phyloP scores from a whole-genome alignment of 1,284 basidiomycete genomes.

The Sporisorium sorghi region DNA sequence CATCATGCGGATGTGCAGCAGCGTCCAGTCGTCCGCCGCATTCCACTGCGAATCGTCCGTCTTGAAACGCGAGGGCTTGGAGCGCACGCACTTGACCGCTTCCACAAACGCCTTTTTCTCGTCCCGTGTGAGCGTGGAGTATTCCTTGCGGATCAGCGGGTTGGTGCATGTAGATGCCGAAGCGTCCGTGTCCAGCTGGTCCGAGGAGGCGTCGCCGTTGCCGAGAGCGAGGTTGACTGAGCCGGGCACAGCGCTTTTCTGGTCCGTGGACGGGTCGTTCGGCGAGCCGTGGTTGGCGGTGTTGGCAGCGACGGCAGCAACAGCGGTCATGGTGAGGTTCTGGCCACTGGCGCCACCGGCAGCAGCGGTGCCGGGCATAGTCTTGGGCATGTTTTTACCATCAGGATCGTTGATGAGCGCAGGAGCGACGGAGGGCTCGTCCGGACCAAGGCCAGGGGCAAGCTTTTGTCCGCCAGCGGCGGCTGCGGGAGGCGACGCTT shows the following conservation, averaged over 20 bases:
- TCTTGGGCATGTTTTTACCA: conserved; percentile 15
- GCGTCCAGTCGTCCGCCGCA: conserved; percentile 35
- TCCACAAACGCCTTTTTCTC: conserved; percentile 25
- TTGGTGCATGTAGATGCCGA: background rate
- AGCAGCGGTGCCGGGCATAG: background rate
- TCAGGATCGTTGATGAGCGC: conserved; percentile 19
- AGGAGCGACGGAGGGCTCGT: conserved; percentile 17
- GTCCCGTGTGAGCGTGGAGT: conserved; percentile 13
- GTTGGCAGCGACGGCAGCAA: background rate
- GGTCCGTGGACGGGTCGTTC: background rate
- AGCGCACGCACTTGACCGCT: conserved; percentile 33
- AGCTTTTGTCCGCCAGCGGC: background rate
- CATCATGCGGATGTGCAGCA: conserved; percentile 45
- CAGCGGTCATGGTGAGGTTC: background rate
- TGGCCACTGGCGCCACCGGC: background rate
- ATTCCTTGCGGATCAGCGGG: conserved; percentile 34
- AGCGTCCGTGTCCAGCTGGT: background rate
- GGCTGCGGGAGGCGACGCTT: background rate
- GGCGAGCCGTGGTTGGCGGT: background rate
- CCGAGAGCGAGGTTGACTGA: background rate
- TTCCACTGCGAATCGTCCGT: conserved; percentile 15
- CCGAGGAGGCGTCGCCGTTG: background rate
- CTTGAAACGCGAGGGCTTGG: conserved; percentile 37
- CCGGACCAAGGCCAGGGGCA: conserved; percentile 16
- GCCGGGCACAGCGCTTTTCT: background rate